Conservation (phyloP, 768 basidiomycete species). For the Psilocybe cubensis region DNA sequence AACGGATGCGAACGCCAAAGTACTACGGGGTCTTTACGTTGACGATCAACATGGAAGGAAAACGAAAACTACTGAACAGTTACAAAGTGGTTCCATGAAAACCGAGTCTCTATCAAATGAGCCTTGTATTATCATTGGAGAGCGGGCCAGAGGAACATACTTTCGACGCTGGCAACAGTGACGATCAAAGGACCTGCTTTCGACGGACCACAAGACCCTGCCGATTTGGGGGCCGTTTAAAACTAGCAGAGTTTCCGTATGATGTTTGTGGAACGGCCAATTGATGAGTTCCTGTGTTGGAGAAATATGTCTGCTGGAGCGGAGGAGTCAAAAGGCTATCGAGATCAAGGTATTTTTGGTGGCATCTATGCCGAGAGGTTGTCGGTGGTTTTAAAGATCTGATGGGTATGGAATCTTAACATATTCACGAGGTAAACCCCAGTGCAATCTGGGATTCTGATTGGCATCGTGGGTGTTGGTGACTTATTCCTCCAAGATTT, state of each 20-base stretch:
- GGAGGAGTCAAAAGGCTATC: conserved; percentile 33
- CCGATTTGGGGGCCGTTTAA: conserved; percentile 18
- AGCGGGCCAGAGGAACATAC: no score
- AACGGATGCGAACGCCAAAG: conserved; percentile 1
- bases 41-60: neutral
- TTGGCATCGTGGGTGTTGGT: conserved; percentile 20
- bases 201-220: conserved; percentile 6
- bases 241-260: neutral
- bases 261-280: conserved; percentile 26
- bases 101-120: no score
- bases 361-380: conserved; percentile 8
- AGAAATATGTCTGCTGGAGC: conserved; percentile 8
- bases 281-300: neutral
- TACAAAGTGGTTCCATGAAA: no score
- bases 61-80: neutral
- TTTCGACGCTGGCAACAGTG: no score
- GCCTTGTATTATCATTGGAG: no score
- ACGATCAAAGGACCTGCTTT: neutral
- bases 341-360: conserved; percentile 20
- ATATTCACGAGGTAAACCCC: conserved; percentile 22
- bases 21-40: neutral
- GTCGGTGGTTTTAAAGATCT: conserved; percentile 22
- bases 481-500: conserved; percentile 12
- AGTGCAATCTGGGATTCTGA: conserved; percentile 31
- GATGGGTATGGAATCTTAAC: conserved; percentile 17